Percentiles rank a stretch among this genome's conserved stretches.
Evolutionary conservation across 2,329 filamentous ascomycete genomes (phyloP).

Genomic region (Dothistroma pini): DNA sequence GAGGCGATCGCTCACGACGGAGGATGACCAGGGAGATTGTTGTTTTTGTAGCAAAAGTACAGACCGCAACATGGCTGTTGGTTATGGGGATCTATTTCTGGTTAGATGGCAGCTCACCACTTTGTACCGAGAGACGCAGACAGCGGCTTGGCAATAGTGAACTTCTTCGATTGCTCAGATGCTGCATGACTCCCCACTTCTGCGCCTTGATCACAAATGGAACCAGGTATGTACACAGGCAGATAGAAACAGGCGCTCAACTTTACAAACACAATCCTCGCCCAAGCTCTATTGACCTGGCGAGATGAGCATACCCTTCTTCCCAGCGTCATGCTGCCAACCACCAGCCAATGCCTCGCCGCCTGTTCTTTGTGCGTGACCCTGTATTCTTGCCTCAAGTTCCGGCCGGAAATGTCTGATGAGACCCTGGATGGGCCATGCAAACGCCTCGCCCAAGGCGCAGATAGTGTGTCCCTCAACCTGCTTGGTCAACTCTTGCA

Average conservation of each 20-base stretch:
- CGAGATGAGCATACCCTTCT: constrained; percentile 78
- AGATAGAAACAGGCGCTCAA: not conserved
- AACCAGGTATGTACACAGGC: constrained; percentile 9
- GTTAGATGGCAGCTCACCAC: not conserved
- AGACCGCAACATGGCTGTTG: no score
- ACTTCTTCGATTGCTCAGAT: not conserved
- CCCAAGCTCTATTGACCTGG: constrained; percentile 71
- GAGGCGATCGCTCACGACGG: no score
- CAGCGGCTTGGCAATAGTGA: not conserved
- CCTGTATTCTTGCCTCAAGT: constrained; percentile 83
- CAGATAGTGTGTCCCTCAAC: constrained; percentile 99
- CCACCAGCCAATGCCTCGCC: constrained; percentile 79
- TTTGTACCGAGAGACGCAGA: not conserved
- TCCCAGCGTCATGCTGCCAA: constrained; percentile 71
- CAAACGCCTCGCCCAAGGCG: constrained; percentile 94
- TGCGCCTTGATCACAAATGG: constrained; percentile 5
- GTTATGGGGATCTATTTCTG: no score
- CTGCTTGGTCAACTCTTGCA: constrained; percentile 98
- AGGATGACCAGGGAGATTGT: no score
- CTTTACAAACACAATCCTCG: constrained; percentile 1
- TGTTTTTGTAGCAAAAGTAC: no score
- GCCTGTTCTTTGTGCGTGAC: constrained; percentile 69
- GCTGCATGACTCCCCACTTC: not conserved
- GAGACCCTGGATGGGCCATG: constrained; percentile 96
- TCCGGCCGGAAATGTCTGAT: constrained; percentile 98